Percentiles rank a stretch among this genome's conserved stretches.
These are phyloP conservation scores for Penicillium riverlandense DNA, from an alignment of 495 filamentous ascomycete genomes.

Conservation along the genomic window DNA sequence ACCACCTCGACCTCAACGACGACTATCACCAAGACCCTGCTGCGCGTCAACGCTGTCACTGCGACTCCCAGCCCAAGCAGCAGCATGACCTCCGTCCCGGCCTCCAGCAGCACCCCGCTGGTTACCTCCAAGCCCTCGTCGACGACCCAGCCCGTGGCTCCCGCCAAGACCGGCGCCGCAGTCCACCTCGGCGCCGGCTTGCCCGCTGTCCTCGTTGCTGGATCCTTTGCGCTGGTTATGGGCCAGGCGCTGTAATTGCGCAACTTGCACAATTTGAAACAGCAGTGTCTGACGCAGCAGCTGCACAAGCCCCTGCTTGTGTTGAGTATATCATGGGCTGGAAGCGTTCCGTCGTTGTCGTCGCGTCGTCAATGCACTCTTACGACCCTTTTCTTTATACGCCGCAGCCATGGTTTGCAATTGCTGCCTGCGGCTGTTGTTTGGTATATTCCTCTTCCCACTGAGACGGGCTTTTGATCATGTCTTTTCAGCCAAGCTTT, in stretches of 20 bases:
- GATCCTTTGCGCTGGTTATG: conserved; percentile 33
- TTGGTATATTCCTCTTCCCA: conserved; percentile 19
- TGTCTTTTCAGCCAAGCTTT: conserved; percentile 6
- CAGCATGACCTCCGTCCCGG: conserved; percentile 7
- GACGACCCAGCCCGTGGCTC: conserved; percentile 16
- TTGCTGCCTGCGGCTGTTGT: background rate
- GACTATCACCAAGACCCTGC: conserved; percentile 28
- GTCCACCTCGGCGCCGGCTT: conserved; percentile 19
- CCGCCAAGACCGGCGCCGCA: conserved; percentile 14
- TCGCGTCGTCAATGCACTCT: too few species aligned
- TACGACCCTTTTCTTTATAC: too few species aligned
- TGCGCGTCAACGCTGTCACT: conserved; percentile 24
- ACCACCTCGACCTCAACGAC: conserved; percentile 23
- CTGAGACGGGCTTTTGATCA: conserved; percentile 13
- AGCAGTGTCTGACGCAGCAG: background rate
- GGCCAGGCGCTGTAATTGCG: conserved; percentile 23
- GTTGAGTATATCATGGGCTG: too few species aligned
- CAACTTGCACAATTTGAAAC: background rate
- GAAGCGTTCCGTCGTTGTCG: too few species aligned
- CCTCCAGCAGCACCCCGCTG: conserved; percentile 17
- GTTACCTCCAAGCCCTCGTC: conserved; percentile 8
- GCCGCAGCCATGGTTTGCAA: background rate
- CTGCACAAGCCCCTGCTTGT: background rate
- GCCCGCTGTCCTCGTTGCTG: conserved; percentile 27
- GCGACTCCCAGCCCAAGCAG: conserved; percentile 16